Percentiles rank a stretch among this genome's conserved stretches.
These are phyloP conservation scores for Calonectria ilicicola DNA, from an alignment of 2,329 filamentous ascomycete genomes.

Conservation along the genomic window DNA sequence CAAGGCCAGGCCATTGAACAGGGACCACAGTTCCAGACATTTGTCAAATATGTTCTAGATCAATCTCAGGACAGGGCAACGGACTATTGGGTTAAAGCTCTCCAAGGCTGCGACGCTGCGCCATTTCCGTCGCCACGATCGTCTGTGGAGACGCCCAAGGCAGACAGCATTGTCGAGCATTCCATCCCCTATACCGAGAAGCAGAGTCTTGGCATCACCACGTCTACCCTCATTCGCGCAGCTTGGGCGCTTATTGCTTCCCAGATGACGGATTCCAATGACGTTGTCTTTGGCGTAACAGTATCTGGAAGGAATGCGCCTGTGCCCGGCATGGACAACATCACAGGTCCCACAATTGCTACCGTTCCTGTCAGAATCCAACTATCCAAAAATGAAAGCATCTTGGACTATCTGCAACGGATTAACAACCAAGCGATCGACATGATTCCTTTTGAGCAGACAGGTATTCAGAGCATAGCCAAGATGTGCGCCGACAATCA, in stretches of 20 bases:
- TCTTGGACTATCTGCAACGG: constrained; percentile 55
- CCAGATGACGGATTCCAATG: constrained; percentile 30
- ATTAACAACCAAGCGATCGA: constrained; percentile 21
- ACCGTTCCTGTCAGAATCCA: constrained; percentile 32
- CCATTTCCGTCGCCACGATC: constrained; percentile 15
- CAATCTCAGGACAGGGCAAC: neutral
- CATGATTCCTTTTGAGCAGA: constrained; percentile 27
- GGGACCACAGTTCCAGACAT: neutral
- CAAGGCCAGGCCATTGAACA: neutral
- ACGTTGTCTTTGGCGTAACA: constrained; percentile 39
- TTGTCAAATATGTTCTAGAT: constrained; percentile 6
- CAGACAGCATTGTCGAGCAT: constrained; percentile 4
- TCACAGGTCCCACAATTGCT: constrained; percentile 29
- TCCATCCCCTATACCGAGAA: neutral
- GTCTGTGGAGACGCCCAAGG: neutral
- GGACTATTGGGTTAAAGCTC: constrained; percentile 5
- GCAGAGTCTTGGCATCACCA: neutral
- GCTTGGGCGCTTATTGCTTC: constrained; percentile 43
- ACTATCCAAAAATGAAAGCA: constrained; percentile 39
- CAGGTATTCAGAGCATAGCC: constrained; percentile 21
- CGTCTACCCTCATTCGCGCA: constrained; percentile 35
- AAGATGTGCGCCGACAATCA: neutral
- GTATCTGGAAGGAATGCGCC: constrained; percentile 39
- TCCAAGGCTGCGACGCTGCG: neutral
- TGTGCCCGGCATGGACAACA: constrained; percentile 33